These are phyloP conservation scores for Wallemia ichthyophaga DNA, from an alignment of 1,284 basidiomycete genomes.

Conservation along the genomic window DNA sequence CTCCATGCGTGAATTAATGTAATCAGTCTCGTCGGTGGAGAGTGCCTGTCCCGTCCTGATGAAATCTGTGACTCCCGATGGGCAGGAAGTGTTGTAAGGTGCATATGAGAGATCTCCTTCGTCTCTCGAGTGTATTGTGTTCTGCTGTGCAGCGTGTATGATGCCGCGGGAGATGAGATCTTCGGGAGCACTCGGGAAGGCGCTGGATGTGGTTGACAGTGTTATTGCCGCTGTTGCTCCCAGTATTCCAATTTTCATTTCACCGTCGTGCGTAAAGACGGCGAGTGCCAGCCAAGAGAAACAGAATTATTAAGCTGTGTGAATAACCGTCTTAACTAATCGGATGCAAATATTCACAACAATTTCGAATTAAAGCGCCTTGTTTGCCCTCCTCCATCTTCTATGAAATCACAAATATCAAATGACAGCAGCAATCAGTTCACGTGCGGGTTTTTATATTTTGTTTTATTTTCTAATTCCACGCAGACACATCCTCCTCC, in stretches of 20 bases:
- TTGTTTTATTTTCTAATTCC: too few relatives aligned
- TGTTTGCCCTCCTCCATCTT: not conserved
- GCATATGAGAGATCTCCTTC: not conserved
- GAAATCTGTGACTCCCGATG: not conserved
- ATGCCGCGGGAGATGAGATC: not conserved
- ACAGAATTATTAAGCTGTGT: not conserved
- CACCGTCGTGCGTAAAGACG: too few relatives aligned
- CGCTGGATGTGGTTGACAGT: not conserved
- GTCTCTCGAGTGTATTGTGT: not conserved
- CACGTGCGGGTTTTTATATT: not conserved
- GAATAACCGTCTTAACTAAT: not conserved
- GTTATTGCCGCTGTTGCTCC: not conserved
- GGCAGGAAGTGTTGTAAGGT: not conserved
- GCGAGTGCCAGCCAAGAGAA: not conserved
- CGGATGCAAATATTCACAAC: not conserved
- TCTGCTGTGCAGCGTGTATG: not conserved
- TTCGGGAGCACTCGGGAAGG: not conserved
- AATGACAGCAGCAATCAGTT: not conserved
- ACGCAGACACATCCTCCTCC: too few relatives aligned
- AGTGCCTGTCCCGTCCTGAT: not conserved
- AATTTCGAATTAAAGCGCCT: not conserved
- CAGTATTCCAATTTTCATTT: too few relatives aligned
- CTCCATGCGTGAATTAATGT: not conserved
- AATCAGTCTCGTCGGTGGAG: not conserved
- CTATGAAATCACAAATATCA: not conserved